Base-by-base conservation (phyloP, 2,329 filamentous ascomycete species). In the Epichloe scottii region DNA sequence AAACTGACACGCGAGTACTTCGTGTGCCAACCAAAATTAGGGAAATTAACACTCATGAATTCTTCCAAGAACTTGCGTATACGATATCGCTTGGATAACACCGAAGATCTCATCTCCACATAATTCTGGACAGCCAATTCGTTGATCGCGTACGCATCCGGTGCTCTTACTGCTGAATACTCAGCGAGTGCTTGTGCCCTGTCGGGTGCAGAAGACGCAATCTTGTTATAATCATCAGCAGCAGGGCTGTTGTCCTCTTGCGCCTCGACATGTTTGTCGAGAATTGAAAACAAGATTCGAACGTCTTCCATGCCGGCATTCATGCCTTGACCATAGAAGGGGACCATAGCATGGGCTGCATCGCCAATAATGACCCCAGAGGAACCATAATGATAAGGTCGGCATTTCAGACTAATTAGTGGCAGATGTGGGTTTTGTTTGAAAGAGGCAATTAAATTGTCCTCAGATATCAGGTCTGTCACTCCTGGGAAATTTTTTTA, bases 311-410 rank as follows among this genome's bases (percentile, higher is more conserved):
- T 79, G 0, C 93, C 93, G 0, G 93, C 87, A 62, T 98, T 98
- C 83, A 98, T 94, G 38, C 93, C 93, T 66, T 98, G 93, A 0
- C 93, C 93, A 66, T 97, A 98, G 68, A 98, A 98, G 0, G 93
- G 93, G 0, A 98, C 89, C 84, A 98, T 96, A 52, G 94, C 93
- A 65, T 98, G 93, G 0, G 93, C 90, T 7, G 93, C 89, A 64
- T 98, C 93, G 53, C 93, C 93, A 37, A 98, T 65, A 46, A 98
- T 88, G 53, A 95, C 89, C 34, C 78, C 89, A 0, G 82, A 85
- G 23, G 81, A 81, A 47, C 71, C 74, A 70, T 81, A 89, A 70
- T 95, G 89, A 68, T 97, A 87, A 0, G 93, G 93, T 17, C 78
- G 78, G 71, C 90, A 96, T 68, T 95, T 97, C 63, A 98, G 85